phyloP scores from a whole-genome alignment of 2,329 filamentous ascomycete species.

The Cladosporium phlei region DNA sequence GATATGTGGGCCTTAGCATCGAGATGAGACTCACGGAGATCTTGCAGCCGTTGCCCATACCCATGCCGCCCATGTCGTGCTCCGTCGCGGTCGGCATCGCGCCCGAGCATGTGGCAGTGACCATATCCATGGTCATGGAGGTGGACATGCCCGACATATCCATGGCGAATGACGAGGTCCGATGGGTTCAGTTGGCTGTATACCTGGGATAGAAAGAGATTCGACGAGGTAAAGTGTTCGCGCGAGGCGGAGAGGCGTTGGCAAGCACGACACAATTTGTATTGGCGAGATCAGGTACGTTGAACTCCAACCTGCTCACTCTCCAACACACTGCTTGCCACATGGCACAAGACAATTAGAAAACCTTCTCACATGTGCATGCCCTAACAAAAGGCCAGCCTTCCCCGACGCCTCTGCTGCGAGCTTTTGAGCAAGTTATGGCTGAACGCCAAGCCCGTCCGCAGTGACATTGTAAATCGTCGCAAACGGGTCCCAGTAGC shows the following conservation, averaged over 20 bases:
- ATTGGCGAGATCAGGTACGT: too few species aligned
- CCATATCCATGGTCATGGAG: constrained; percentile 17
- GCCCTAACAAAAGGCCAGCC: background rate
- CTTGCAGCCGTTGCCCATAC: constrained; percentile 31
- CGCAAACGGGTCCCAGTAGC: constrained; percentile 53
- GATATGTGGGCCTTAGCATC: too few species aligned
- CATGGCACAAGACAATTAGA: background rate
- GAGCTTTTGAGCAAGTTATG: constrained; percentile 11
- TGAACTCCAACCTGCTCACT: background rate
- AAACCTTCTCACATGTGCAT: constrained; percentile 1
- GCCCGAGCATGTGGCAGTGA: constrained; percentile 13
- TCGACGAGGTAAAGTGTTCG: too few species aligned
- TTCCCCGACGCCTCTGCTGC: background rate
- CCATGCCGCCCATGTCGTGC: constrained; percentile 23
- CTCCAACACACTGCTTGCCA: background rate
- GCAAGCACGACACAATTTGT: too few species aligned
- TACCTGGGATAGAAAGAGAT: too few species aligned
- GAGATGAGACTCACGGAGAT: constrained; percentile 33
- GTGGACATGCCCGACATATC: constrained; percentile 15
- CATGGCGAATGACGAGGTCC: constrained; percentile 7
- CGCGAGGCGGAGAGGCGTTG: too few species aligned
- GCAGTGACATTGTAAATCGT: constrained; percentile 20
- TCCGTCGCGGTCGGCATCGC: constrained; percentile 13
- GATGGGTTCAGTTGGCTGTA: background rate
- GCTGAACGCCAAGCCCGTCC: too few species aligned